These are phyloP conservation scores for Backusella westeae DNA, from an alignment of 192 early-diverging fungal genomes.

Conservation along the genomic window DNA sequence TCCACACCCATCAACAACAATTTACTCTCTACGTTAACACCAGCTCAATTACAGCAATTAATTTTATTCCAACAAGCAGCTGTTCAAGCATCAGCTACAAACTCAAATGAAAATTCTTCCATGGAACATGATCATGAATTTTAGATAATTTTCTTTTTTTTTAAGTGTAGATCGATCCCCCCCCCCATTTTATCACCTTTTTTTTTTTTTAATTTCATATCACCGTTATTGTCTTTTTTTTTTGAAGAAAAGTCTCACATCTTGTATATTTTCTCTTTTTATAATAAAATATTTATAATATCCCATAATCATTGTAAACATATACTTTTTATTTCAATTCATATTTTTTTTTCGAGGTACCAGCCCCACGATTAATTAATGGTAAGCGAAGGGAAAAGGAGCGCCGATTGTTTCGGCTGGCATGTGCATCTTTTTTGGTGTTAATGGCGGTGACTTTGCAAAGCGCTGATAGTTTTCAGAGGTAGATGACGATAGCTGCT, in stretches of 20 bases:
- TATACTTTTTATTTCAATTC: background rate
- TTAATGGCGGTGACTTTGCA: background rate
- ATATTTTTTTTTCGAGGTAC: background rate
- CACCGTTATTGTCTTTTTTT: background rate
- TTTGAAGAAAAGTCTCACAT: background rate
- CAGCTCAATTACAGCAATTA: constrained; percentile 7
- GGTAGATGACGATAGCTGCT: background rate
- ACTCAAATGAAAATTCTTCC: background rate
- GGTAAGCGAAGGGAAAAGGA: background rate
- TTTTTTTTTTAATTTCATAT: background rate
- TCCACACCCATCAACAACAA: background rate
- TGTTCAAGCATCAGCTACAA: background rate
- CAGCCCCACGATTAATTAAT: background rate
- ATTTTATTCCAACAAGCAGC: constrained; percentile 1
- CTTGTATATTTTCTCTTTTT: background rate
- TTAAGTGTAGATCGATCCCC: background rate
- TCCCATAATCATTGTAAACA: background rate
- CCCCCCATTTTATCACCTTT: background rate
- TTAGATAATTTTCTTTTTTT: background rate
- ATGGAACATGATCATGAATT: constrained; percentile 4
- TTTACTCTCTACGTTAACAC: background rate
- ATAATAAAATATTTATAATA: background rate
- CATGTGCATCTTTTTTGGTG: background rate
- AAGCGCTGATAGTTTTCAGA: background rate
- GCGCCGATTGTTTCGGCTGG: background rate